Evolutionary conservation across 2,329 filamentous ascomycete species (phyloP), one percentile per base, ranked within the genome.

Genomic region (Penicillium sp.): DNA sequence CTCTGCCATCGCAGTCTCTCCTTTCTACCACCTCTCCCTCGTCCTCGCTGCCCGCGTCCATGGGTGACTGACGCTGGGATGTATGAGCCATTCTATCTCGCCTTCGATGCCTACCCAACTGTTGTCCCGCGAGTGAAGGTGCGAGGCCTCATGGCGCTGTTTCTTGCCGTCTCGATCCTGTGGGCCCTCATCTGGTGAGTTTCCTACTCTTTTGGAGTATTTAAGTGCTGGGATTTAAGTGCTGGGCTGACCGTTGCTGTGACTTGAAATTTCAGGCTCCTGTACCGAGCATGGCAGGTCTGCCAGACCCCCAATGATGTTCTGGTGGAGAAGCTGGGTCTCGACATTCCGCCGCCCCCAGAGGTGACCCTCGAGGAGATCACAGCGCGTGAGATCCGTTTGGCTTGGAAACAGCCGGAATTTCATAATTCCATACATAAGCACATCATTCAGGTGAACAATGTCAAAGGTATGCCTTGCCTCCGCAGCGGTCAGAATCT

Each of bases 391-490:
- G 91, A 93, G 60, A 91, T 96, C 35, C 91, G 93, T 33, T 84
- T 99, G 47, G 93, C 93, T 76, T 99, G 95, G 95, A 92, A 93
- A 64, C 86, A 89, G 62, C 89, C 91, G 0, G 86, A 87, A 65
- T 82, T 83, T 66, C 82, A 86, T 47, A 83, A 84, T 64, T 86
- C 91, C 2, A 91, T 96, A 58, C 86, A 92, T 57, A 96, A 93
- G 79, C 95, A 96, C 74, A 85, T 94, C 50, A 92, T 99, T 56
- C 92, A 96, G 75, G 89, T 99, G 67, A 98, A 99, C 78, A 94
- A 94, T 45, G 89, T 94, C 47, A 92, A 92, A 80, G 91, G 92
- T 95, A 79, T 42, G 33, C 2, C n/a, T 12, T 40, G 53, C 19
- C 19, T 9, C 44, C 7, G 10, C 4, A 65, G 51, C 56, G 9